Evolutionary conservation across 2,329 filamentous ascomycete species (phyloP), one percentile per base, ranked within the genome.

Genomic region (Sclerotiophoma versabilis): DNA sequence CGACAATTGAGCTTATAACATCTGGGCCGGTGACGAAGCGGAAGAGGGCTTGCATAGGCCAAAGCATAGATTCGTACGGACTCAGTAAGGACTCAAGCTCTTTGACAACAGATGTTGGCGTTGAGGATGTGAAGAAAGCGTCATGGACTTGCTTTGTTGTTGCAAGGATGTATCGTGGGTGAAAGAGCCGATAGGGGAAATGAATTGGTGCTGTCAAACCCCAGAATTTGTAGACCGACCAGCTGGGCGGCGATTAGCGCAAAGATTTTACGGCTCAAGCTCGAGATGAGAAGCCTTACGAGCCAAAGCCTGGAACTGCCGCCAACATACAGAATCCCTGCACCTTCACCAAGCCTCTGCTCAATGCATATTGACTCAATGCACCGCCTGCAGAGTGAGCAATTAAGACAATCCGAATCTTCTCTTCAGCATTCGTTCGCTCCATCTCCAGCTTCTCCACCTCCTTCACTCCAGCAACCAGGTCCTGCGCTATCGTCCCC

Each of bases 311-410:
- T 1, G 80, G 81, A 1, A 83, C 75, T 5, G 78, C 77, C 10
- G 75, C 81, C 23, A 81, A 64, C 32, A 84, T 69, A 6, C 73
- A 80, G 32, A 84, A 69, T 0, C 74, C 81, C 41, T 76, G 76
- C 5, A 80, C 79, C 30, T 60, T 72, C 8, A 77, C 72, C 57
- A 71, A 36, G 4, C 71, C 66, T 27, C 77, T 72, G 6, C 76
- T 77, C 6, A 85, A 66, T 5, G 83, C 65, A 30, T 77, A 80
- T 65, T 85, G 83, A 39, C 75, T 71, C 45, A 84, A 64, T 0
- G 80, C 81, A 5, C 79, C 82, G 5, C 82, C 82, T 39, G 77
- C 79, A 4, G 80, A 83, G 67, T 84, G 83, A 4, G 79, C 81
- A 1, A 83, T 74, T 8, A 84, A 73, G 53, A 75, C 64, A 2